Evolutionary conservation across 495 filamentous ascomycete genomes (phyloP), one percentile per base, ranked within the genome.

Genomic region (Daldinia childiae): DNA sequence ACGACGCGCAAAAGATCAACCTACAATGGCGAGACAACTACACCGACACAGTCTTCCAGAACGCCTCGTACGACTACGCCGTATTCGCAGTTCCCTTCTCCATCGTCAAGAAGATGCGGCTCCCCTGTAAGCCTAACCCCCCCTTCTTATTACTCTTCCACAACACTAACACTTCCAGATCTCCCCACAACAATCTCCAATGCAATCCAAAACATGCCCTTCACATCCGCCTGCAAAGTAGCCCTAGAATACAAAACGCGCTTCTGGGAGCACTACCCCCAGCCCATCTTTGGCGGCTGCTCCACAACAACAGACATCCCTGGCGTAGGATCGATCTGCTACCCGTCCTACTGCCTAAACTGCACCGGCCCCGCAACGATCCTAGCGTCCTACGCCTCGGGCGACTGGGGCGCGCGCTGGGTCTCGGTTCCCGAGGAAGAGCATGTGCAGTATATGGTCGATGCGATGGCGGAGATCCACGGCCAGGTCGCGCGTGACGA

Each of bases 221-320:
- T 91, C 76, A 65, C 69, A 1, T 78, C 82, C 0, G 84, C 87
- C 15, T 92, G 90, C 81, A 92, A 92, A 63, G 80, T 92, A 0
- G 84, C 89, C 0, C 81, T 92, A 3, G 87, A 88, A 45, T 92
- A 88, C 77, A 75, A 80, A 63, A 85, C 86, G 0, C 84, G 90
- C 4, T 92, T 92, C 84, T 92, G 90, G 90, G 90, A 91, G 66
- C 84, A 90, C 45, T 80, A 84, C 61, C 72, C 78, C 14, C 78
- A 83, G 12, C 90, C 90, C 6, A 91, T 92, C 74, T 79, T 85
- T 63, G 90, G 90, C 39, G 86, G 88, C 1, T 91, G 89, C 68
- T 84, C 83, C 17, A 81, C 80, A 0, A 81, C 83, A 5, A 77
- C 71, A 15, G 87, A 91, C 69, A 86, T 90, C 34, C 79, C 86